Conservation (phyloP, 805 yeast species). For the Pichia insulana region DNA sequence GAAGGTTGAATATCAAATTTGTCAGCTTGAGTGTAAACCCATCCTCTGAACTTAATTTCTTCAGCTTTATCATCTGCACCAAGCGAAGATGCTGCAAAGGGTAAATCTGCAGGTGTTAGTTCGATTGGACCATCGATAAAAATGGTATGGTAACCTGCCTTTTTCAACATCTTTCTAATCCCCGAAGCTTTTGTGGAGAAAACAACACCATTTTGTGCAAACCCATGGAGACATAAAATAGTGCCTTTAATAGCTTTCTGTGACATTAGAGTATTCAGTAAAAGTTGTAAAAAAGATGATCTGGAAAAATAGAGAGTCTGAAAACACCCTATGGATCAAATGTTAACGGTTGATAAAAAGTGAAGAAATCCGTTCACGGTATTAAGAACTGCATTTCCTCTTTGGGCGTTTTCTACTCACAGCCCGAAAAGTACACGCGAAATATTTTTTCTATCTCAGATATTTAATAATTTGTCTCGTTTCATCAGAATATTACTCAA, state of each 20-base stretch:
- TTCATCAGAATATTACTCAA: too few relatives aligned
- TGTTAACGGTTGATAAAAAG: too few relatives aligned
- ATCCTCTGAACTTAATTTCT: constrained; percentile 38
- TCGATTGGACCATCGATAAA: constrained; percentile 74
- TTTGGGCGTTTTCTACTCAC: too few relatives aligned
- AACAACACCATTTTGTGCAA: constrained; percentile 71
- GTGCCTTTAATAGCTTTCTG: constrained; percentile 30
- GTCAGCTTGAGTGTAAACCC: constrained; percentile 56
- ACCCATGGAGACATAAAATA: constrained; percentile 86
- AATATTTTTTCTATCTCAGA: too few relatives aligned
- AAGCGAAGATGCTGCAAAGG: constrained; percentile 46
- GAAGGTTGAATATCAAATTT: constrained; percentile 31
- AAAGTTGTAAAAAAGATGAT: too few relatives aligned
- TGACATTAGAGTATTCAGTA: constrained; percentile 19
- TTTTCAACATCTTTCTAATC: constrained; percentile 63
- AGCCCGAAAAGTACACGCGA: too few relatives aligned
- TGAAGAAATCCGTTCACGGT: too few relatives aligned
- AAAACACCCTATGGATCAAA: too few relatives aligned
- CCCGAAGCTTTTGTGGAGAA: constrained; percentile 89
- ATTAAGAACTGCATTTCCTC: too few relatives aligned
- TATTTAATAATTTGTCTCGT: too few relatives aligned
- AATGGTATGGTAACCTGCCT: constrained; percentile 56
- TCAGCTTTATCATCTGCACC: constrained; percentile 36
- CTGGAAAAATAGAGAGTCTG: too few relatives aligned
- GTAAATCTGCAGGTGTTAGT: constrained; percentile 62